Conservation (phyloP, 169 alveolate species). For the Babesia divergens region DNA sequence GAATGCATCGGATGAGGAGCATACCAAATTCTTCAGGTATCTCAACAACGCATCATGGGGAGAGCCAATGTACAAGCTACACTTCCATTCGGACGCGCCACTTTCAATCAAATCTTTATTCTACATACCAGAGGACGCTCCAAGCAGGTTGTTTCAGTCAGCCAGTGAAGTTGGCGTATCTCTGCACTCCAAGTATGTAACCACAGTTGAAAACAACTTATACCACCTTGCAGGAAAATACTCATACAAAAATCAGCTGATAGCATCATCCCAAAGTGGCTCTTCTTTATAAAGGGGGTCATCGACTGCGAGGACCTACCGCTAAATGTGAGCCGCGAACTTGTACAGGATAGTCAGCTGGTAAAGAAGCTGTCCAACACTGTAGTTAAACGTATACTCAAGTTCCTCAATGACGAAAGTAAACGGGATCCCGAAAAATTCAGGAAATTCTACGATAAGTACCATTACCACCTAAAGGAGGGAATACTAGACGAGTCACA, state of each 20-base stretch:
- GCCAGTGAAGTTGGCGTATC: slow-evolving; percentile 83
- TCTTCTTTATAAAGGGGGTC: slow-evolving; percentile 94
- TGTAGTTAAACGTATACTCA: slow-evolving; percentile 86
- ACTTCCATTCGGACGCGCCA: slow-evolving; percentile 92
- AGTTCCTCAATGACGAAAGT: slow-evolving; percentile 86
- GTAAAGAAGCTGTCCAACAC: slow-evolving; percentile 87
- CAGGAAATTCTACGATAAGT: slow-evolving; percentile 79
- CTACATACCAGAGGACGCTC: slow-evolving; percentile 88
- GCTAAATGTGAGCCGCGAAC: slow-evolving; percentile 93
- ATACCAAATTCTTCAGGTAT: slow-evolving; percentile 83
- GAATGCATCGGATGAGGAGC: slow-evolving; percentile 90
- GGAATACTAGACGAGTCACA: slow-evolving; percentile 79
- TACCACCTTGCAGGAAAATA: slow-evolving; percentile 74
- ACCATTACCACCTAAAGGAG: slow-evolving; percentile 81
- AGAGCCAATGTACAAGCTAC: slow-evolving; percentile 81
- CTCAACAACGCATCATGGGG: slow-evolving; percentile 77
- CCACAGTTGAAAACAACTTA: too few relatives aligned
- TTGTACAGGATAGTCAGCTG: slow-evolving; percentile 87
- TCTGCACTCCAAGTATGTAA: slow-evolving; percentile 75
- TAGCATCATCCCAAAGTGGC: slow-evolving; percentile 91
- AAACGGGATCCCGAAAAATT: slow-evolving; percentile 79
- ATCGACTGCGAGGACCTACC: slow-evolving; percentile 98
- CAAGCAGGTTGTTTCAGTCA: slow-evolving; percentile 83
- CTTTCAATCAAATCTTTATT: slow-evolving; percentile 86
- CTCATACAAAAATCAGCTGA: slow-evolving; percentile 89